These are phyloP conservation scores for Parafenestella ontariensis DNA, from an alignment of 2,329 filamentous ascomycete genomes.

Conservation along the genomic window DNA sequence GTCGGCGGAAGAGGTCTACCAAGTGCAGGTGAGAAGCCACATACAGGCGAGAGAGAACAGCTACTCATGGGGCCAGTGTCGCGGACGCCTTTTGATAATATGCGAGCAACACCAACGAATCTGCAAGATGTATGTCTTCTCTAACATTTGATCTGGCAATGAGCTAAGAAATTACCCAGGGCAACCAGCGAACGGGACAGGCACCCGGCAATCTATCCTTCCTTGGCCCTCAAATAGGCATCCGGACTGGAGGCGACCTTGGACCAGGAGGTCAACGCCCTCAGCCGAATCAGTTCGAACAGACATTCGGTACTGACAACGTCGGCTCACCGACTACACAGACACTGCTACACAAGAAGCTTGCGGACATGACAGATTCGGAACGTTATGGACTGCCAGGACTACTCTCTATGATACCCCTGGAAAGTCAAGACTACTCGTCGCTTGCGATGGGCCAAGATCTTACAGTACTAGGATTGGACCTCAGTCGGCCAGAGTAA, in stretches of 20 bases:
- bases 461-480: constrained; percentile 67
- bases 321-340: constrained; percentile 43
- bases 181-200: constrained; percentile 35
- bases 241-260: constrained; percentile 27
- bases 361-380: constrained; percentile 65
- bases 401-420: constrained; percentile 64
- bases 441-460: constrained; percentile 68
- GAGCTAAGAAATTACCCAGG: constrained; percentile 12
- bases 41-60: background rate
- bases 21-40: constrained; percentile 25
- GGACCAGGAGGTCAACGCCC: constrained; percentile 37
- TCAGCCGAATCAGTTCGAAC: constrained; percentile 43
- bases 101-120: constrained; percentile 33
- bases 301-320: constrained; percentile 38
- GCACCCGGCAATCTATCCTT: constrained; percentile 39
- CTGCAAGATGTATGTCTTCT: constrained; percentile 45
- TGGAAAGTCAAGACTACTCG: constrained; percentile 59
- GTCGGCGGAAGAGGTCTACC: constrained; percentile 39
- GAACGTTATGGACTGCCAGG: constrained; percentile 68
- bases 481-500: constrained; percentile 68
- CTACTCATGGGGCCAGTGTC: constrained; percentile 29
- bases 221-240: constrained; percentile 36
- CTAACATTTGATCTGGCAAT: background rate
- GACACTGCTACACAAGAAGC: constrained; percentile 50
- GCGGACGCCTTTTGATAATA: constrained; percentile 41